Evolutionary conservation across 1,284 basidiomycete species (phyloP).

Genomic region (Psilocybe mexicana): DNA sequence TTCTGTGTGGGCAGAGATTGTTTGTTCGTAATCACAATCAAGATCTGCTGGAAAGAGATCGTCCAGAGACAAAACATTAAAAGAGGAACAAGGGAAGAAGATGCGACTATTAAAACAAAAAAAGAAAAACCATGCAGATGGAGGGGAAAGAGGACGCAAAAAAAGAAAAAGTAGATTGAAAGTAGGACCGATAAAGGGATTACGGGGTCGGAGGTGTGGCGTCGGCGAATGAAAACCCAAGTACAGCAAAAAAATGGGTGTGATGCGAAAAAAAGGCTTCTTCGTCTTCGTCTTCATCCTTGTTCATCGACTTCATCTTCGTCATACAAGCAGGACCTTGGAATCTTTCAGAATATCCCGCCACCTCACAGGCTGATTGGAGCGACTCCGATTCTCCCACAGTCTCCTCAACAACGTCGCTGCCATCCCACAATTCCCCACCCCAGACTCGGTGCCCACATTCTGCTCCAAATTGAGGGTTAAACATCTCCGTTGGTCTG

Average conservation of each 20-base stretch:
- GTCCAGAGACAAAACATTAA: not conserved
- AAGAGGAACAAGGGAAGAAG: not conserved
- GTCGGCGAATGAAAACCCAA: not conserved
- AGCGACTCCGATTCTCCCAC: constrained; percentile 42
- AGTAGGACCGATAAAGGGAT: not conserved
- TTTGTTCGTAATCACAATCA: not conserved
- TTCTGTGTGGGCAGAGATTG: not conserved
- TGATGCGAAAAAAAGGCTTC: constrained; percentile 6
- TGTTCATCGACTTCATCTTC: constrained; percentile 33
- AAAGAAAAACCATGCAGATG: not conserved
- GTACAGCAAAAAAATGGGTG: not conserved
- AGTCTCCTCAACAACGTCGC: constrained; percentile 56
- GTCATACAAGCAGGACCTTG: constrained; percentile 64
- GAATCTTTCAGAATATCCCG: constrained; percentile 50
- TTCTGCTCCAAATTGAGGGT: constrained; percentile 49
- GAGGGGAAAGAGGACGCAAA: not conserved
- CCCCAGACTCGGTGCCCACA: constrained; percentile 40
- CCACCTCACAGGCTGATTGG: constrained; percentile 54
- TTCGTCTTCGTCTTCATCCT: not conserved
- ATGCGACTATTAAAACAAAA: not conserved
- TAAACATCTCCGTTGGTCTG: constrained; percentile 45
- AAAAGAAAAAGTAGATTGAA: not conserved
- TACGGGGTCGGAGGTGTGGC: not conserved
- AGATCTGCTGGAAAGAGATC: not conserved
- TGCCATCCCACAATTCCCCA: constrained; percentile 59